phyloP scores from a whole-genome alignment of 1,284 basidiomycete genomes.

The Athelia psychrophila region DNA sequence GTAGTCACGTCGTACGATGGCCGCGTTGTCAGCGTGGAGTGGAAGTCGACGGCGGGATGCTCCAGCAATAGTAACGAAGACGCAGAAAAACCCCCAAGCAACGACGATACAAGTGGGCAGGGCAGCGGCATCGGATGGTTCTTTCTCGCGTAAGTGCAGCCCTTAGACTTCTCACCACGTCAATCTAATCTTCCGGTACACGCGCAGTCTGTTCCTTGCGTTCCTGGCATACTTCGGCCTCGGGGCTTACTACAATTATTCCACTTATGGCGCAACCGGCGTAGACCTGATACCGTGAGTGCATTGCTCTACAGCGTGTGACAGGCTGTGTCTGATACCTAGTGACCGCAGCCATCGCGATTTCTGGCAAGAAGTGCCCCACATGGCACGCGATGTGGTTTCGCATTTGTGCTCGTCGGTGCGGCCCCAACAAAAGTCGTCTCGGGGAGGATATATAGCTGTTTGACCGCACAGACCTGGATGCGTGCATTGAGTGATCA shows the following conservation, averaged over 20 bases:
- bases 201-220: constrained; percentile 58
- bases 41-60: constrained; percentile 56
- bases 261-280: constrained; percentile 78
- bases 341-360: constrained; percentile 66
- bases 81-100: constrained; percentile 26
- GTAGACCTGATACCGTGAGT: constrained; percentile 74
- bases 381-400: constrained; percentile 73
- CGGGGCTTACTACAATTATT: constrained; percentile 83
- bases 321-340: constrained; percentile 7
- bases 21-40: constrained; percentile 51
- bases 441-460: constrained; percentile 70
- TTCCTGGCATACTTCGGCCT: constrained; percentile 67
- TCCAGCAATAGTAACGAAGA: constrained; percentile 24
- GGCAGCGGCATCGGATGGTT: constrained; percentile 81
- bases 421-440: constrained; percentile 58
- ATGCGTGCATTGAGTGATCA: neutral
- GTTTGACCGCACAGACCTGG: no score
- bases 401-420: constrained; percentile 73
- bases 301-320: constrained; percentile 23
- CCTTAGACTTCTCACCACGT: neutral
- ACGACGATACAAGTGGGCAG: constrained; percentile 33
- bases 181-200: constrained; percentile 1
- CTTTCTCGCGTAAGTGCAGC: constrained; percentile 67
- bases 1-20: constrained; percentile 61
- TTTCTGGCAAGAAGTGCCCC: constrained; percentile 85